Evolutionary conservation across 805 yeast genomes (phyloP).

Genomic region (Myxozyma geophila): DNA sequence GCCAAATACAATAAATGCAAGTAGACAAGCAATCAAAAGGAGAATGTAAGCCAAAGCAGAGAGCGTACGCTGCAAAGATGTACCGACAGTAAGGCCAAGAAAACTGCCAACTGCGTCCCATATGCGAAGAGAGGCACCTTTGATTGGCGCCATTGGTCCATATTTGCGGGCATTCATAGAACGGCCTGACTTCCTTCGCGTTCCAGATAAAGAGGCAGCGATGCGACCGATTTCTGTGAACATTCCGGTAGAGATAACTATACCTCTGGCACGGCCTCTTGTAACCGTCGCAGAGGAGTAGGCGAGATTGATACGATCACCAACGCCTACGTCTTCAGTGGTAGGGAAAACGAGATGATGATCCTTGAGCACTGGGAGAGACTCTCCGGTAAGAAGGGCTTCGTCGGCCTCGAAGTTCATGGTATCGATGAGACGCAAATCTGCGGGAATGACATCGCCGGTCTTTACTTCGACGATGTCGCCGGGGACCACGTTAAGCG

Average conservation of each 20-base stretch:
- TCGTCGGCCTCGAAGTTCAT: constrained; percentile 74
- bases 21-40: constrained; percentile 77
- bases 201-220: constrained; percentile 49
- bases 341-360: constrained; percentile 49
- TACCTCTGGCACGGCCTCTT: constrained; percentile 75
- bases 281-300: constrained; percentile 70
- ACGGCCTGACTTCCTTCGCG: constrained; percentile 28
- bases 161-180: constrained; percentile 31
- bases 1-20: constrained; percentile 86
- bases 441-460: constrained; percentile 81
- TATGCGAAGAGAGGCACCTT: constrained; percentile 54
- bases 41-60: constrained; percentile 76
- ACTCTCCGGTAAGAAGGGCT: constrained; percentile 69
- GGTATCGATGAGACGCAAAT: constrained; percentile 60
- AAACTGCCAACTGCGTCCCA: constrained; percentile 66
- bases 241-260: constrained; percentile 70
- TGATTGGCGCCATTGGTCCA: constrained; percentile 34
- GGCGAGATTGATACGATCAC: constrained; percentile 75
- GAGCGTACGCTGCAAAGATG: constrained; percentile 77
- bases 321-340: constrained; percentile 57
- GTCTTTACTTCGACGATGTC: constrained; percentile 66
- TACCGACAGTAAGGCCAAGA: constrained; percentile 76
- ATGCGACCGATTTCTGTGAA: constrained; percentile 75
- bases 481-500: constrained; percentile 73
- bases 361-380: constrained; percentile 65